Evolutionary conservation across 768 basidiomycete species (phyloP).

Genomic region (Pleurotus tuoliensis): DNA sequence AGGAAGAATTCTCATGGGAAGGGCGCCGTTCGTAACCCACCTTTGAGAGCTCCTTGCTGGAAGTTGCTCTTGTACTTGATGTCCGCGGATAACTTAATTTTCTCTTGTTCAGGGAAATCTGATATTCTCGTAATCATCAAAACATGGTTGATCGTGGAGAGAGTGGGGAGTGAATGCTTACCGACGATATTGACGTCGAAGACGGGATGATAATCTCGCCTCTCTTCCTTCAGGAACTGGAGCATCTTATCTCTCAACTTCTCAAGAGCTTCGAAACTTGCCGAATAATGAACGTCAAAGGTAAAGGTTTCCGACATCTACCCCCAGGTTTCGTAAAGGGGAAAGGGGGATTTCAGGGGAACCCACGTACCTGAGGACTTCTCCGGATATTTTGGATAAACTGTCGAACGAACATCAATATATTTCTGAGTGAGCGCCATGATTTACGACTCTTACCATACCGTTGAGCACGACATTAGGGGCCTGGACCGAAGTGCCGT

Average conservation of each 20-base stretch:
- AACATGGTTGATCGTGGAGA: slow-evolving; percentile 1
- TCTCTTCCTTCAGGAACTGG: slow-evolving; percentile 62
- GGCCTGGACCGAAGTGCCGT: slow-evolving; percentile 62
- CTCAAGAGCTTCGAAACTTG: slow-evolving; percentile 81
- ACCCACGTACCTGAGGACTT: slow-evolving; percentile 53
- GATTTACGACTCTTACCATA: slow-evolving; percentile 32
- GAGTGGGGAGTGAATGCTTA: slow-evolving; percentile 18
- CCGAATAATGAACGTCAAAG: slow-evolving; percentile 77
- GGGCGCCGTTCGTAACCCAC: slow-evolving; percentile 26
- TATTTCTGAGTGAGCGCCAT: not conserved
- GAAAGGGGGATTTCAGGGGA: not conserved
- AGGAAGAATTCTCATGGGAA: slow-evolving; percentile 7
- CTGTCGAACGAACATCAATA: slow-evolving; percentile 26
- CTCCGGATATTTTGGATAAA: slow-evolving; percentile 70
- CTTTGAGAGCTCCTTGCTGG: slow-evolving; percentile 73
- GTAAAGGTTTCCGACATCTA: slow-evolving; percentile 77
- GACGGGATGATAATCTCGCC: slow-evolving; percentile 69
- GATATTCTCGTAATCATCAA: slow-evolving; percentile 12
- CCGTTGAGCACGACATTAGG: slow-evolving; percentile 62
- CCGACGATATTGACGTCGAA: slow-evolving; percentile 75
- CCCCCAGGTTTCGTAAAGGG: not conserved
- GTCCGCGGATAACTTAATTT: slow-evolving; percentile 70
- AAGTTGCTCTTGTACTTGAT: slow-evolving; percentile 90
- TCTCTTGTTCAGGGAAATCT: slow-evolving; percentile 81
- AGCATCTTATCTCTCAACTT: slow-evolving; percentile 76